Evolutionary conservation across 2,329 filamentous ascomycete genomes (phyloP), one percentile per base, ranked within the genome.

Genomic region (Colletotrichum gigasporum): DNA sequence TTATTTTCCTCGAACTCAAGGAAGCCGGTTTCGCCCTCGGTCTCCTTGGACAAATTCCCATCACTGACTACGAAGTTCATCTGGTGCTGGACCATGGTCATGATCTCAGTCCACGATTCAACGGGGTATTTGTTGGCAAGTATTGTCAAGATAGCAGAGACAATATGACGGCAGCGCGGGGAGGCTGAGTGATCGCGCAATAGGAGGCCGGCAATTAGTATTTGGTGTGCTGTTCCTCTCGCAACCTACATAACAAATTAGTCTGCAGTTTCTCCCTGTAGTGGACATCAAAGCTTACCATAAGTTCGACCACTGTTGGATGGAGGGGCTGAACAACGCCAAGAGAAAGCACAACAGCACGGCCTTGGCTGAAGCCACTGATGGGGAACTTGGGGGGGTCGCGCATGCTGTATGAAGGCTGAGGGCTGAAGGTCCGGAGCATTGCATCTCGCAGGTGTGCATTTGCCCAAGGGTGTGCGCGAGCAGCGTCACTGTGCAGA

Each of bases 111-210:
- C 41, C 68, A 66, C 34, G 65, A 73, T 66, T 79, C 79, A 16
- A 79, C 71, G 32, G 76, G 76, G 69, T 79, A 77, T 65, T 83
- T 84, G 69, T 84, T 84, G 50, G 80, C 75, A 26, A 84, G 68
- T 3, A 80, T 73, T 2, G 78, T 75, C 10, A 83, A 71, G 10
- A 83, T 78, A 7, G 71, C 69, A 14, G 69, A 54, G 73, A 75
- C 69, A 51, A 63, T 73, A 66, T 68, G 70, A 64, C 34, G 68
- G 68, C 24, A 69, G 47, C 9, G 69, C 47, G n/a, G 69, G 41
- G 8, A 69, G 68, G 28, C 71, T 70, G 34, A 73, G 26, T 63
- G 58, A 12, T 68, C 66, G 20, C 52, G 42, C 10, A 41, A 41
- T 14, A 68, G 39, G 11, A 68, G 60, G n/a, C 66, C 64, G 22